Evolutionary conservation across 768 basidiomycete species (phyloP), one percentile per base, ranked within the genome.

Genomic region (Omphalotus guepiniiformis): DNA sequence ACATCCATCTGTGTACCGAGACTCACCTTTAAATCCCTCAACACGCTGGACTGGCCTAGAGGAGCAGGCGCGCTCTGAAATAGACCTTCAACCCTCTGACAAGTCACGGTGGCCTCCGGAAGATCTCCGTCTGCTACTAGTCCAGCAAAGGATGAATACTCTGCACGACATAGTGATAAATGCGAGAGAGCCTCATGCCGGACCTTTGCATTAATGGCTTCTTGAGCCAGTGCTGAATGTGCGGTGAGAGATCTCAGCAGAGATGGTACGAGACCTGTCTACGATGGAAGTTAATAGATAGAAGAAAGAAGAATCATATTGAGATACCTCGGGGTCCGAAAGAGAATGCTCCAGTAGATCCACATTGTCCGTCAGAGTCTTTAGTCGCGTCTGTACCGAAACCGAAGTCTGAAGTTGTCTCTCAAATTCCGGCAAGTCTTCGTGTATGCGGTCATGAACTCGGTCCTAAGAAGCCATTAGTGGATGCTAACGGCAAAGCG

Each of bases 391-490:
- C 60, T 86, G 85, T 18, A 89, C 75, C 23, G 80, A 79, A 63
- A 71, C 74, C 15, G 89, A 77, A 12, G 80, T 75, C 37, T 73
- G 63, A 25, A 84, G 56, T 55, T 92, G 87, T 29, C 68, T 65
- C 42, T 85, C 76, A 49, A 92, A 89, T 19, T 70, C 63, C 11
- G 80, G 76, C 13, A 80, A 65, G 62, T 90, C 76, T 13, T 68
- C 64, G 49, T 83, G 75, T 53, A 92, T 83, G 39, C 86, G 79
- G 54, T 85, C 81, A 55, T 85, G 82, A 54, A 95, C 82, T 56
- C 72, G 76, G 56, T 72, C 68, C 82, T 92, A 64, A 49, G n/a
- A 46, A 55, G 42, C 39, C 46, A 38, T 53, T 55, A 59, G 47
- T 38, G 39, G 23, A 41, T 52, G 53, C 23, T 21, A 16, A 12